Evolutionary conservation across 2,329 filamentous ascomycete genomes (phyloP).

Genomic region (Graphium sp.): DNA sequence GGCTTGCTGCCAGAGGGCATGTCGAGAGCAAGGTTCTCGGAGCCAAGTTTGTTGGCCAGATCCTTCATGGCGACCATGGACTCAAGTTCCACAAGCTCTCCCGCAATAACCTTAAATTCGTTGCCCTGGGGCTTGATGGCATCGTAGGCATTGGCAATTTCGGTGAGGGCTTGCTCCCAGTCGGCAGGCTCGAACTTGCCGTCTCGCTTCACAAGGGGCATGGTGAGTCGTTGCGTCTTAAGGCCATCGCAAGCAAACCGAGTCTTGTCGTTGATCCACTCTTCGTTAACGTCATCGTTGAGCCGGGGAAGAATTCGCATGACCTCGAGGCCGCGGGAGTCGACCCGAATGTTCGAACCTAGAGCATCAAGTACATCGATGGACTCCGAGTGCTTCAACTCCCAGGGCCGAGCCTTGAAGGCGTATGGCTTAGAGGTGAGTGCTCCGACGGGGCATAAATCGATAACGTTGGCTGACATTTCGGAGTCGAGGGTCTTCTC

Average conservation of each 20-base stretch:
- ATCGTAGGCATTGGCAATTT: conserved; percentile 69
- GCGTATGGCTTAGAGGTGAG: conserved; percentile 95
- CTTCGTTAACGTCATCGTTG: conserved; percentile 97
- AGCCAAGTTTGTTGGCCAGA: conserved; percentile 87
- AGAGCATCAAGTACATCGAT: conserved; percentile 87
- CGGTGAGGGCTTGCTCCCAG: conserved; percentile 88
- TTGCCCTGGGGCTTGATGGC: conserved; percentile 70
- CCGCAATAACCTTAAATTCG: conserved; percentile 91
- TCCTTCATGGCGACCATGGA: conserved; percentile 95
- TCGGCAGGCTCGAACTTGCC: conserved; percentile 83
- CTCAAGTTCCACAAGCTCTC: conserved; percentile 82
- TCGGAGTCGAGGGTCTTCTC: conserved; percentile 89
- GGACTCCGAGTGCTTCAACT: conserved; percentile 88
- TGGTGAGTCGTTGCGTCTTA: conserved; percentile 89
- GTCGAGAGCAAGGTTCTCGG: conserved; percentile 88
- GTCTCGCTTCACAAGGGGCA: conserved; percentile 73
- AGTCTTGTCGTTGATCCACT: conserved; percentile 99
- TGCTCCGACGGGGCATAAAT: conserved; percentile 93
- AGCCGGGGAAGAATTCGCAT: conserved; percentile 87
- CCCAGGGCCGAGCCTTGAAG: conserved; percentile 93
- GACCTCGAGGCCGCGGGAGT: conserved; percentile 84
- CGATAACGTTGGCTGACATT: conserved; percentile 92
- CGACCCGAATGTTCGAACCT: conserved; percentile 87
- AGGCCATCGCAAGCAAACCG: conserved; percentile 93
- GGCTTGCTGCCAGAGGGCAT: conserved; percentile 71